Base-by-base conservation (phyloP, 2,329 filamentous ascomycete genomes). In the Penicillium sp. region DNA sequence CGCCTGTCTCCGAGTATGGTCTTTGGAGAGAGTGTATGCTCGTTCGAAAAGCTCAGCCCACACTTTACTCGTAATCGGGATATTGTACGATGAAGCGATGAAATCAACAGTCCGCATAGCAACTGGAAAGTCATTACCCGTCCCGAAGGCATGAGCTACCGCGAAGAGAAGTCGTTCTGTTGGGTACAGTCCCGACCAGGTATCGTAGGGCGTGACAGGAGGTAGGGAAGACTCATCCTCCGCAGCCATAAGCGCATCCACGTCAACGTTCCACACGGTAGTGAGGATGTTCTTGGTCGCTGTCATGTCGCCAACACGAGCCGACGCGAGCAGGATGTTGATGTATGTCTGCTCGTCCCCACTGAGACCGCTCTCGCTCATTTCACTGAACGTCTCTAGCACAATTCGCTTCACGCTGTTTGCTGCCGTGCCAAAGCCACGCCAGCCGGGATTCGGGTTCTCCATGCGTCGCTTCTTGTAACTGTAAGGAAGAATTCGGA, bases 31-130 rank as follows among this genome's bases (percentile, higher is more conserved):
- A 9, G 89, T 75, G 63, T 85, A 87, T 0, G 87, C 81, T 82
- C 88, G 90, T 56, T 84, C 79, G 14, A 92, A 76, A 2, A 93
- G 72, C 51, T 86, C 82, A 7, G 79, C 78, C 90, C 90, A 93
- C 16, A 85, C 78, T 5, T 78, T 67, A 6, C 67, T 63, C 0
- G 84, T 73, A 36, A 93, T 84, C 1, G 75, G 58, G 22, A 93
- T 73, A 1, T 75, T 59, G 70, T 88, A 90, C 6, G 76, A 75
- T 1, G 73, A 73, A 0, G 89, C 87, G 45, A 92, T 69, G 61
- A 83, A 83, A 55, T 88, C 81, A 11, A 92, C 73, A 0, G 88
- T 65, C 39, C 82, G 78, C 24, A 87, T 66, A 11, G 84, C 88
- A 1, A 79, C 76, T 1, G 78, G 68, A 4, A 91, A 77, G 51